phyloP scores from a whole-genome alignment of 257 asterid species.

The Anisodus acutangulus region DNA sequence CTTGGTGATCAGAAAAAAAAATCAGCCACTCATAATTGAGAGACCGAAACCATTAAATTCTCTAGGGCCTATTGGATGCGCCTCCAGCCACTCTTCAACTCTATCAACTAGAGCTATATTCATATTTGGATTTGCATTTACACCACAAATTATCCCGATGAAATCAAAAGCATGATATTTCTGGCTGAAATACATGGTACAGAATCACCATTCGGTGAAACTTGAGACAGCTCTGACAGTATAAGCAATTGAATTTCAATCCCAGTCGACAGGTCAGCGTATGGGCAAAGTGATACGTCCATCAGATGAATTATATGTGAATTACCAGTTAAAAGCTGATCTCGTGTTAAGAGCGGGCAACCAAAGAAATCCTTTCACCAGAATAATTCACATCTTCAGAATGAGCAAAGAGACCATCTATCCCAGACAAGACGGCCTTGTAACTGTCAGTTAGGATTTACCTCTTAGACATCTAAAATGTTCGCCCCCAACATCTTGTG shows the following conservation, averaged over 20 bases:
- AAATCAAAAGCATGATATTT: not conserved
- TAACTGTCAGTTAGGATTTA: not conserved
- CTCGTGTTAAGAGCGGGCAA: not conserved
- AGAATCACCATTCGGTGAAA: constrained; percentile 25
- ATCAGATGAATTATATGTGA: constrained; percentile 1
- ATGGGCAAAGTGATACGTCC: constrained; percentile 8
- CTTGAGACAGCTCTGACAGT: constrained; percentile 10
- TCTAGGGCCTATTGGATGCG: not conserved
- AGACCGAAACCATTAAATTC: constrained; percentile 14
- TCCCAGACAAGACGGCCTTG: constrained; percentile 22
- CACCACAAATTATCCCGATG: not conserved
- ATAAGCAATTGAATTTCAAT: constrained; percentile 4
- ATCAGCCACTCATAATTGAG: not conserved
- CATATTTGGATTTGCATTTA: constrained; percentile 22
- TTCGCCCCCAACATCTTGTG: constrained; percentile 11
- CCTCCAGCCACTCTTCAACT: constrained; percentile 1
- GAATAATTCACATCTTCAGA: constrained; percentile 9
- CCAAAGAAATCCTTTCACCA: not conserved
- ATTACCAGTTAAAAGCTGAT: not conserved
- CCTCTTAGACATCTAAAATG: constrained; percentile 10
- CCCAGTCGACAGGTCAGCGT: not conserved
- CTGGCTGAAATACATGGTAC: constrained; percentile 11
- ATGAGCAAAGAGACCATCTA: not conserved
- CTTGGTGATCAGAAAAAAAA: not conserved
- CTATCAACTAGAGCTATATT: constrained; percentile 11